Evolutionary conservation across 1,284 basidiomycete genomes (phyloP).

Genomic region (Leucocoprinus gongylophorus): DNA sequence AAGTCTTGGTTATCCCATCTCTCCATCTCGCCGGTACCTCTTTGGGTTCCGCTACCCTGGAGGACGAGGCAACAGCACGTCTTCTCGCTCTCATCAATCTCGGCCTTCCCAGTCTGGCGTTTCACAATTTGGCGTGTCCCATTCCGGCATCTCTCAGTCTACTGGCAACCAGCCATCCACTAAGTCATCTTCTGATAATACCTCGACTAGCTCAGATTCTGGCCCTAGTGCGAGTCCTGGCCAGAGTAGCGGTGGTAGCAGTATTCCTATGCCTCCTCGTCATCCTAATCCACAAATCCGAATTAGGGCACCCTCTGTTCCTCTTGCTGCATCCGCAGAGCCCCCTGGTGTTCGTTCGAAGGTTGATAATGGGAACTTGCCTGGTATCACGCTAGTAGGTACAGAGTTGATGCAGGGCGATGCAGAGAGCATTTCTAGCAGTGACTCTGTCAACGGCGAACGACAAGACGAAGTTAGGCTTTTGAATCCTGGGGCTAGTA

Average conservation of each 20-base stretch:
- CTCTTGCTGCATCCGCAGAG: conserved; percentile 22
- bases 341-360: conserved; percentile 14
- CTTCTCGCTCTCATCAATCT: conserved; percentile 11
- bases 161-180: conserved; percentile 13
- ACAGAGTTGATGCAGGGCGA: conserved; percentile 30
- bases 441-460: conserved; percentile 47
- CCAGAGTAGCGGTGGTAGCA: conserved; percentile 20
- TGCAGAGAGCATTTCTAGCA: conserved; percentile 25
- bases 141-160: conserved; percentile 12
- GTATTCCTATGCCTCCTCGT: conserved; percentile 65
- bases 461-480: conserved; percentile 67
- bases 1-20: conserved; percentile 67
- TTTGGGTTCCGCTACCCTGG: conserved; percentile 56
- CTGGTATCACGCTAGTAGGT: conserved; percentile 11
- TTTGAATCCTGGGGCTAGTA: conserved; percentile 23
- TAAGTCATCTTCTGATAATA: conserved; percentile 18
- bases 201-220: conserved; percentile 25
- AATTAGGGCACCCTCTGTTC: conserved; percentile 17
- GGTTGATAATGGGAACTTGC: conserved; percentile 9
- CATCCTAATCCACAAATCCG: conserved; percentile 50
- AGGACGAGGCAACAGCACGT: conserved; percentile 38
- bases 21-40: conserved; percentile 51
- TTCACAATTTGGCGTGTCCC: conserved; percentile 9
- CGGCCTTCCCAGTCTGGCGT: conserved; percentile 10
- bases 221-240: conserved; percentile 19